Base-by-base conservation (phyloP, 306 rosid species). In the Adenanthera pavonina region DNA sequence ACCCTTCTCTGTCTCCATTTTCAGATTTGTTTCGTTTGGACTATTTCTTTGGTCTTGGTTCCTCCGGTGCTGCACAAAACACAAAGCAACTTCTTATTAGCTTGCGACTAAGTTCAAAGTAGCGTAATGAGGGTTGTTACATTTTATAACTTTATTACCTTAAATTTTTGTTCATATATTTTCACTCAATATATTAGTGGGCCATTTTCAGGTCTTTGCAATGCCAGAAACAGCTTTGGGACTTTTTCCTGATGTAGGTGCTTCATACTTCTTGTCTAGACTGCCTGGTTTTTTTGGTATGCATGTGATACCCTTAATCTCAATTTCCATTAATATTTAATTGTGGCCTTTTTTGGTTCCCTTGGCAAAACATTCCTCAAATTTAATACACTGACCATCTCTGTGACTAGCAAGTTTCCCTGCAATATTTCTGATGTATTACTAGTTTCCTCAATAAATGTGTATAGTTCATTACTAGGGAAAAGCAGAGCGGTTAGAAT, bases 141-240 rank as follows among this genome's bases (percentile, higher is more conserved):
- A 25, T 25, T 25, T 25, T 25, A 25, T 25, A 25, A 25, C 30
- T 25, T 25, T 3, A 59, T 19, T 59, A 20, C 66, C 72, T 20
- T 59, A 41, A 40, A 57, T 66, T 77, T 78, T 9, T 67, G 33
- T 48, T 64, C 71, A 76, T 41, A 48, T 72, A 38, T 71, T 77
- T 38, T 78, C 57, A 79, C 66, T 65, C 53, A 74, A 68, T 67
- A 69, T 72, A 66, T 44, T 80, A 40, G 69, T 77, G 80, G 69
- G 65, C 69, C 44, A 74, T 88, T 76, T 87, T 79, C 90, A 95
- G 99, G 91, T 95, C 44, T 95, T 95, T 69, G 98, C 99, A 62
- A 95, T 95, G 99, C 99, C 98, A 57, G 99, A 95, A 89, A 90
- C 98, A 74, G 92, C 94, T 76, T 82, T 95, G 87, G 99, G 99